phyloP scores from a whole-genome alignment of 805 yeast species.

The Candida sonorensis region DNA sequence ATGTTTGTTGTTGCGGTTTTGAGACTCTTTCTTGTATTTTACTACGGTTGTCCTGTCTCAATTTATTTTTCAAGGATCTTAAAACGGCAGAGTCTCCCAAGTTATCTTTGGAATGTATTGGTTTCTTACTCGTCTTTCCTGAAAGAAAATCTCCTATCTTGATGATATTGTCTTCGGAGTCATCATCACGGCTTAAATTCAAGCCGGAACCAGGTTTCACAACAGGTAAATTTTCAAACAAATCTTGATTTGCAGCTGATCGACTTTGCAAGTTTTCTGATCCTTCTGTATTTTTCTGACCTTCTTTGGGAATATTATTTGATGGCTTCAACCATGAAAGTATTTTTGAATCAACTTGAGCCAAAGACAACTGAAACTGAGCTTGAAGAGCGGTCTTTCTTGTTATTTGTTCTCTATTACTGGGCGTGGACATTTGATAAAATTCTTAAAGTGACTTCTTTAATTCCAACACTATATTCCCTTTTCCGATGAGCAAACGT shows the following conservation, averaged over 20 bases:
- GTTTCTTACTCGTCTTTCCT: too few relatives aligned
- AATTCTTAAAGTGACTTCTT: too few relatives aligned
- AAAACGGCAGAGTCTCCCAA: conserved; percentile 13
- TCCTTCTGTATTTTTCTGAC: neutral
- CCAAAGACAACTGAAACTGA: conserved; percentile 36
- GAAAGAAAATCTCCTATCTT: conserved; percentile 17
- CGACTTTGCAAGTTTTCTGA: neutral
- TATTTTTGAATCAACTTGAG: conserved; percentile 29
- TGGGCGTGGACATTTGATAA: conserved; percentile 13
- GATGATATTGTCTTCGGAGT: too few relatives aligned
- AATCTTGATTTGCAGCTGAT: neutral
- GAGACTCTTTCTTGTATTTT: conserved; percentile 1
- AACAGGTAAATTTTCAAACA: conserved; percentile 17
- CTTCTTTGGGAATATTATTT: too few relatives aligned
- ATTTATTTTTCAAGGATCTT: conserved; percentile 21
- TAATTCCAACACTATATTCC: too few relatives aligned
- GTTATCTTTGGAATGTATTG: too few relatives aligned
- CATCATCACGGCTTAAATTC: conserved; percentile 2
- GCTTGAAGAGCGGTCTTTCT: conserved; percentile 41
- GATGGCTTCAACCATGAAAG: conserved; percentile 41
- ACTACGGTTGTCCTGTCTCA: conserved; percentile 18
- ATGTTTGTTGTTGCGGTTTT: neutral
- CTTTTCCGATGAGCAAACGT: too few relatives aligned
- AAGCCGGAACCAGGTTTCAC: conserved; percentile 27
- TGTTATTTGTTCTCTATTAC: conserved; percentile 34